Evolutionary conservation across 202 grass and related monocot genomes (phyloP).

Genomic region (Alloteropsis angusta): DNA sequence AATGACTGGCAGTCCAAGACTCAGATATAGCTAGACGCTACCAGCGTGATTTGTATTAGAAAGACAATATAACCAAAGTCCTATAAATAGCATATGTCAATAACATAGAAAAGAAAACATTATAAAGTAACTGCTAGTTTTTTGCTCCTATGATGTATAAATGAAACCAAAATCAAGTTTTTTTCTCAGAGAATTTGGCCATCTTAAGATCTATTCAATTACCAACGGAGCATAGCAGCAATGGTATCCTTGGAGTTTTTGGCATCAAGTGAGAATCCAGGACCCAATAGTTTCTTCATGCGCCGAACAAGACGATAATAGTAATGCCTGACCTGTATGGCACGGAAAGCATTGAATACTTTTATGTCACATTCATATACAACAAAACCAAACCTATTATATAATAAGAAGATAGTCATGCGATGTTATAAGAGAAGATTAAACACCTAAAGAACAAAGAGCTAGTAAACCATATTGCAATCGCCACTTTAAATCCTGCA

Average conservation of each 20-base stretch:
- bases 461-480: background rate
- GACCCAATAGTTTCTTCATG: conserved; percentile 95
- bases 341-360: conserved; percentile 14
- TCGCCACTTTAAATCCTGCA: background rate
- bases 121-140: conserved; percentile 1
- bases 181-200: conserved; percentile 13
- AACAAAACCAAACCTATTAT: background rate
- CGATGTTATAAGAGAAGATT: conserved; percentile 9
- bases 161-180: conserved; percentile 10
- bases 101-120: conserved; percentile 7
- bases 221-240: conserved; percentile 99
- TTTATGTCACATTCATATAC: background rate
- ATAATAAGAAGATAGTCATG: conserved; percentile 1
- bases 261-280: conserved; percentile 87
- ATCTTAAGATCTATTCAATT: conserved; percentile 31
- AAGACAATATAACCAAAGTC: background rate
- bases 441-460: background rate
- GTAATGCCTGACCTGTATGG: conserved; percentile 93
- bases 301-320: conserved; percentile 96
- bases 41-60: background rate
- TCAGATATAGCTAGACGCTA: conserved; percentile 7
- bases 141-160: background rate
- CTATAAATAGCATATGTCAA: background rate
- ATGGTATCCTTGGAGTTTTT: conserved; percentile 96
- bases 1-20: background rate